phyloP scores from a whole-genome alignment of 2,329 filamentous ascomycete species.

The Gnomoniopsis smithogilvyi region DNA sequence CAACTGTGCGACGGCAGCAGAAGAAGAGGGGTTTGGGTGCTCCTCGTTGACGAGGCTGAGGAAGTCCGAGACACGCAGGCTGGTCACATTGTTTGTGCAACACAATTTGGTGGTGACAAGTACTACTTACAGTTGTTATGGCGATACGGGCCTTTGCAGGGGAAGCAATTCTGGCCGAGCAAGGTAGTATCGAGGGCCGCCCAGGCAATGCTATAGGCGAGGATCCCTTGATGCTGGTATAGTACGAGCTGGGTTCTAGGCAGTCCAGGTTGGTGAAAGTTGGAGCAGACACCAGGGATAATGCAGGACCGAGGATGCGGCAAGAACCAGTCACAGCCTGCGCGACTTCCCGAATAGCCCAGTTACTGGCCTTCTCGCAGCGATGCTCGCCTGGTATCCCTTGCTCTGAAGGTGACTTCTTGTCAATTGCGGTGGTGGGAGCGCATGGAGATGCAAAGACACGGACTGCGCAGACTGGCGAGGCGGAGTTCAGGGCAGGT shows the following conservation, averaged over 20 bases:
- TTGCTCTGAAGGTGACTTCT: background rate
- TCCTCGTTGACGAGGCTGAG: slow-evolving; percentile 1
- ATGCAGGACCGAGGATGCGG: slow-evolving; percentile 11
- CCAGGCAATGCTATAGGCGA: slow-evolving; percentile 6
- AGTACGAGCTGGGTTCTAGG: slow-evolving; percentile 5
- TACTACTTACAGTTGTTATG: slow-evolving; percentile 17
- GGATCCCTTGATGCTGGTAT: slow-evolving; percentile 11
- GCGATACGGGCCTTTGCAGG: slow-evolving; percentile 8
- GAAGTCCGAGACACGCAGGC: background rate
- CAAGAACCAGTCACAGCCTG: slow-evolving; percentile 10
- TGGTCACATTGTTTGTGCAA: slow-evolving; percentile 11
- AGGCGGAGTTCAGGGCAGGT: background rate
- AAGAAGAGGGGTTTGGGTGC: background rate
- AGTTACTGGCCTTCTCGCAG: background rate
- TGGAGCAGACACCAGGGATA: slow-evolving; percentile 10
- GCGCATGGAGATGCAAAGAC: background rate
- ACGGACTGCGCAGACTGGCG: too few relatives aligned
- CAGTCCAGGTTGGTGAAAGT: slow-evolving; percentile 3
- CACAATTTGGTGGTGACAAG: background rate
- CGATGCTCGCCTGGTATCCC: background rate
- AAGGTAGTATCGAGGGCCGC: background rate
- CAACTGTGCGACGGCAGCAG: background rate
- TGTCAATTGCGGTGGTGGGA: background rate
- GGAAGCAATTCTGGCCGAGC: background rate
- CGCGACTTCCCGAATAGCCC: background rate